Evolutionary conservation across 257 asterid genomes (phyloP).

Genomic region (Ilex aquifolium): DNA sequence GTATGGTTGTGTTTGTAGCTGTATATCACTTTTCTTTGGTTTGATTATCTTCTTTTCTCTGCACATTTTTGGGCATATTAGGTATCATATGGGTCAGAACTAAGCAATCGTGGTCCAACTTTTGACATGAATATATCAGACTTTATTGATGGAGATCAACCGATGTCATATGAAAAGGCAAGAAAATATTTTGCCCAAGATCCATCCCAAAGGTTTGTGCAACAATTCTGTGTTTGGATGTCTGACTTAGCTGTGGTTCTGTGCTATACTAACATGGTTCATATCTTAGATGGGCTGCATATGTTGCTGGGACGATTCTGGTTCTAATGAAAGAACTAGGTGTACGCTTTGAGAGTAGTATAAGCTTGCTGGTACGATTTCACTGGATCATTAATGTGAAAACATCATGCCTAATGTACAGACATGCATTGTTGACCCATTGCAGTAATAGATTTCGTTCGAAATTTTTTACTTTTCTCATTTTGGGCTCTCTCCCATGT

Average conservation of each 20-base stretch:
- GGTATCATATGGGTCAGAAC: conserved; percentile 97
- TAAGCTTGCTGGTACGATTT: conserved; percentile 65
- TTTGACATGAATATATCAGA: conserved; percentile 97
- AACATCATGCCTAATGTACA: background rate
- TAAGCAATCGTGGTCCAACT: conserved; percentile 98
- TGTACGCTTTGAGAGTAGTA: conserved; percentile 69
- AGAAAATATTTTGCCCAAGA: conserved; percentile 80
- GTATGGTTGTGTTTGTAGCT: background rate
- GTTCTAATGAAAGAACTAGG: conserved; percentile 93
- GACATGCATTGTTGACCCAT: background rate
- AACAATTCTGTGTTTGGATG: conserved; percentile 6
- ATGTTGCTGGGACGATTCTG: conserved; percentile 91
- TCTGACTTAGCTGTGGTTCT: conserved; percentile 4
- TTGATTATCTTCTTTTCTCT: conserved; percentile 2
- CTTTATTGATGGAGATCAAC: conserved; percentile 75
- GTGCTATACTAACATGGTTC: conserved; percentile 23
- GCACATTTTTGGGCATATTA: conserved; percentile 11
- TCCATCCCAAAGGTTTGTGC: conserved; percentile 80
- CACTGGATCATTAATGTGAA: background rate
- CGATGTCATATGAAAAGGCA: conserved; percentile 75
- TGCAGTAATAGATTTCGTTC: background rate
- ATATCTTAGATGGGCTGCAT: conserved; percentile 94
- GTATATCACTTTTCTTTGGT: background rate
- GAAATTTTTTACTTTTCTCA: background rate
- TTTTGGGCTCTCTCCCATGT: background rate